These are phyloP conservation scores for Elasticomyces elasticus DNA, from an alignment of 495 filamentous ascomycete genomes.

Conservation along the genomic window DNA sequence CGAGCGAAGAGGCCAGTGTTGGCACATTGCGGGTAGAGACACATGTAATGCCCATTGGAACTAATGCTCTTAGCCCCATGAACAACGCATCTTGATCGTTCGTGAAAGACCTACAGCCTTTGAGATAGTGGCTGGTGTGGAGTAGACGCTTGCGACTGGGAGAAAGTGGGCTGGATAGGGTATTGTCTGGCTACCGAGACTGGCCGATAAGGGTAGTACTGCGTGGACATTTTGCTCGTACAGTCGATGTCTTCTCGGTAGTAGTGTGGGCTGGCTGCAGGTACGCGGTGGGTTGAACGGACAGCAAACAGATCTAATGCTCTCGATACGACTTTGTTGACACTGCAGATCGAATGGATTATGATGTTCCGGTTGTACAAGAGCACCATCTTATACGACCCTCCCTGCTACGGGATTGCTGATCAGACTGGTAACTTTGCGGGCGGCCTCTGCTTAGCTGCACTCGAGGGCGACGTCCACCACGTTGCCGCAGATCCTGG, in stretches of 20 bases:
- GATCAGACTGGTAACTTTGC: too few species aligned
- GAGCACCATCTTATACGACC: too few species aligned
- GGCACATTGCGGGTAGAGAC: slow-evolving; percentile 3
- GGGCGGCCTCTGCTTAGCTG: not conserved
- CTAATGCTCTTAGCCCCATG: not conserved
- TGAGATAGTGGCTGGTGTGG: too few species aligned
- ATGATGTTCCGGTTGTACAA: too few species aligned
- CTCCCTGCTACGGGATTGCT: too few species aligned
- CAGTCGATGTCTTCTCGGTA: not conserved
- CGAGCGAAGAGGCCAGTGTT: slow-evolving; percentile 5
- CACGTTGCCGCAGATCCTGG: not conserved
- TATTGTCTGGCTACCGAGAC: not conserved
- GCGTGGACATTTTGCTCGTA: not conserved
- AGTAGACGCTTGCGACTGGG: not conserved
- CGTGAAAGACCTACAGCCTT: too few species aligned
- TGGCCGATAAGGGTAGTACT: not conserved
- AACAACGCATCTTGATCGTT: too few species aligned
- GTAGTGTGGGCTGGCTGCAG: not conserved
- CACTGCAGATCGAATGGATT: too few species aligned
- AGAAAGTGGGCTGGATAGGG: not conserved
- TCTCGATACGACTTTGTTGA: too few species aligned
- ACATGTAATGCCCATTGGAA: not conserved
- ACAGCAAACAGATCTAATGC: too few species aligned
- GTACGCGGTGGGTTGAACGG: not conserved
- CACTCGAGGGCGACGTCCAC: not conserved